Evolutionary conservation across 306 rosid species (phyloP).

Genomic region (Vicia sativa): DNA sequence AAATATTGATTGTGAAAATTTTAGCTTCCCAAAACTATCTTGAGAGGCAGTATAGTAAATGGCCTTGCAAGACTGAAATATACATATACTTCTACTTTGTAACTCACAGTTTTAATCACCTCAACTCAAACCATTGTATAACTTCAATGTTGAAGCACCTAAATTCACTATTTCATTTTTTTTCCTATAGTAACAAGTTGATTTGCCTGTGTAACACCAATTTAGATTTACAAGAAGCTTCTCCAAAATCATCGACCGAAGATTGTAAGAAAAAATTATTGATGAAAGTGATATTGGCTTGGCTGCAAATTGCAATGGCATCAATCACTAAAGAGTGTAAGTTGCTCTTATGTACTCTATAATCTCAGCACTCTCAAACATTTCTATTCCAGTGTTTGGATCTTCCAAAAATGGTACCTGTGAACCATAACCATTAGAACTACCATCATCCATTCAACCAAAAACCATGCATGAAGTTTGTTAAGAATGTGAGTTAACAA

Average conservation of each 20-base stretch:
- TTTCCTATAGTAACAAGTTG: slow-evolving; percentile 4
- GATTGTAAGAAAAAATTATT: background rate
- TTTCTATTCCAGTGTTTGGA: slow-evolving; percentile 92
- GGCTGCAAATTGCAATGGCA: background rate
- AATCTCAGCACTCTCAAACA: slow-evolving; percentile 98
- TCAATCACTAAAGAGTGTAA: slow-evolving; percentile 55
- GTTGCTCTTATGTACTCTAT: slow-evolving; percentile 80
- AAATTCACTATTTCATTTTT: slow-evolving; percentile 24
- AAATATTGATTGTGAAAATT: no score
- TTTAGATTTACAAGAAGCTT: slow-evolving; percentile 25
- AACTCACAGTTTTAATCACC: background rate
- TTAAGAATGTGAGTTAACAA: slow-evolving; percentile 4
- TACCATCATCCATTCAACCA: slow-evolving; percentile 16
- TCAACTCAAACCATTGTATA: slow-evolving; percentile 3
- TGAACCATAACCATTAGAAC: slow-evolving; percentile 33
- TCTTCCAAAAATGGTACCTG: slow-evolving; percentile 93
- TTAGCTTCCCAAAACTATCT: no score
- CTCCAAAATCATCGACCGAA: slow-evolving; percentile 23
- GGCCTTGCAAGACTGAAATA: background rate
- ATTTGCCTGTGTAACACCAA: slow-evolving; percentile 16
- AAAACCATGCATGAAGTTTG: slow-evolving; percentile 29
- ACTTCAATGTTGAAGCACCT: slow-evolving; percentile 8
- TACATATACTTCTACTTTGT: background rate
- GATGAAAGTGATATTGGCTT: background rate
- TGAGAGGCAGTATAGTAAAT: background rate